Evolutionary conservation across 805 yeast species (phyloP).

Genomic region (Blastobotrys terrestris): DNA sequence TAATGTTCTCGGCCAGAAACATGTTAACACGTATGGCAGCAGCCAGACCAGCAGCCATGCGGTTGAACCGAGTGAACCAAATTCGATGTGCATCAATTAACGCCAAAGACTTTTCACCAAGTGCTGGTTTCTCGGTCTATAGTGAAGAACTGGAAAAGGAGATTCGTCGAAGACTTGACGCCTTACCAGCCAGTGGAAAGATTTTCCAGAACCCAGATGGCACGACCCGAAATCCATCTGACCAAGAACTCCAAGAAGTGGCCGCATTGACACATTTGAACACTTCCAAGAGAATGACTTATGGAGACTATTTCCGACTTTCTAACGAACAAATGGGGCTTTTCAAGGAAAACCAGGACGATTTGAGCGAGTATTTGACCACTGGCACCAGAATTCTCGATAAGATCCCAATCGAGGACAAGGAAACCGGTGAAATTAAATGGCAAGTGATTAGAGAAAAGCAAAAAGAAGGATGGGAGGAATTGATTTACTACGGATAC

Average conservation of each 20-base stretch:
- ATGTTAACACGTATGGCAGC: not conserved
- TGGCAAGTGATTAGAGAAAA: constrained; percentile 74
- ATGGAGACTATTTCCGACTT: constrained; percentile 41
- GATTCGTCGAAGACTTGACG: constrained; percentile 54
- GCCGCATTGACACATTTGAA: constrained; percentile 64
- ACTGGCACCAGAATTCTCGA: constrained; percentile 65
- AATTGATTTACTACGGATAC: constrained; percentile 61
- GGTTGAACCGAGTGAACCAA: not conserved
- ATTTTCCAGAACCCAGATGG: constrained; percentile 74
- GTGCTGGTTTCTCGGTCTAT: constrained; percentile 17
- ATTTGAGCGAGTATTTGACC: constrained; percentile 47
- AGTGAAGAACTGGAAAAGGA: constrained; percentile 31
- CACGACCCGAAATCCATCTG: constrained; percentile 60
- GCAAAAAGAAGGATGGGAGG: constrained; percentile 82
- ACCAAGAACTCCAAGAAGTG: constrained; percentile 59
- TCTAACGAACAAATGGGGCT: constrained; percentile 49
- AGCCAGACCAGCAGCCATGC: not conserved
- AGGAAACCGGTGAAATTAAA: constrained; percentile 67
- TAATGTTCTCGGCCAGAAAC: not conserved
- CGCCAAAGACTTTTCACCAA: constrained; percentile 18
- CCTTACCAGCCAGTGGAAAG: constrained; percentile 58
- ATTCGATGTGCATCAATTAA: constrained; percentile 8
- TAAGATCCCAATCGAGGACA: constrained; percentile 78
- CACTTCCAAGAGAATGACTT: constrained; percentile 48
- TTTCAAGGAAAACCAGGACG: constrained; percentile 55